Base-by-base conservation (phyloP, 2,329 filamentous ascomycete genomes). In the Colletotrichum acutatum region DNA sequence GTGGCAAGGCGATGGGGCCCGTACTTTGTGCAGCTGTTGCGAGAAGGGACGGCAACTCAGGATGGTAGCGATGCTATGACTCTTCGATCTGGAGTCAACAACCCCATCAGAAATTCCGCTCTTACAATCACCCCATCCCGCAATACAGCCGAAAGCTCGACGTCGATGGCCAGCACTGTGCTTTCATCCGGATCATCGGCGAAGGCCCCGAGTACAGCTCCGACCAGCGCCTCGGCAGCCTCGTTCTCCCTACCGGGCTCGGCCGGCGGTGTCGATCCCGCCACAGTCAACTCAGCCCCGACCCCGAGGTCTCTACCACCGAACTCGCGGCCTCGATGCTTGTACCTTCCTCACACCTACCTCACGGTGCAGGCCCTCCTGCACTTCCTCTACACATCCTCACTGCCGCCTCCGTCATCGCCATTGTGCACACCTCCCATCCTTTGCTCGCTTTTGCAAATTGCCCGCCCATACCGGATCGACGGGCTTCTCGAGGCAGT, bases 401-500 rank as follows among this genome's bases (percentile, higher is more conserved):
- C 94, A 0, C 89, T 99, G 1, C 96, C 97, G 0, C 87, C 93
- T 0, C 89, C 91, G 0, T 90, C 90, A 12, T 95, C 94, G 6
- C 89, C 91, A 1, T 89, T 98, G 37, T 98, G 95, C 80, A 98
- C 95, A 0, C 96, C 97, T 0, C 97, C 98, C 77, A 97, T 98
- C 26, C 90, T 98, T 57, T 99, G 97, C 85, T 98, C 96, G 9
- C 89, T 99, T 6, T 89, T 99, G 8, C 97, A 99, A 81, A 91
- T 99, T 68, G 94, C 97, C 0, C 91, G 97, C 5, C 96, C 97
- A 0, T 99, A 99, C 81, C 94, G 95, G 75, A 90, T 99, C 59
- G 95, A 98, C 78, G 97, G 97, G 0, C 88, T 99, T 2, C 86
- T 98, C 1, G 97, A 99, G 84, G 95, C 95, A 0, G 94, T 97